A percentile compares a stretch with the other conserved stretches of the same genome.
These are phyloP conservation scores for Scheffersomyces lignicola DNA, from an alignment of 1,139 yeast genomes.

Conservation along the genomic window DNA sequence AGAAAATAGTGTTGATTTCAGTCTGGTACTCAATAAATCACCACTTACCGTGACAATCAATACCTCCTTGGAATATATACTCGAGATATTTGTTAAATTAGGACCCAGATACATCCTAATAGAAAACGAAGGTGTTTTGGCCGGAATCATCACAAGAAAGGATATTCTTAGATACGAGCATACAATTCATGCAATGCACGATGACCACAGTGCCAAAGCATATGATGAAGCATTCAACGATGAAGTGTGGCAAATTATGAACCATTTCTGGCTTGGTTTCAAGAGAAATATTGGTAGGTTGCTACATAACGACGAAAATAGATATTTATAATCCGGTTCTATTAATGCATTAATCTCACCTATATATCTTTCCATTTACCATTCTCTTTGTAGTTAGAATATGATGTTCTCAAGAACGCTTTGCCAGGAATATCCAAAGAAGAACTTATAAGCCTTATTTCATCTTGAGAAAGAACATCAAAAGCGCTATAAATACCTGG, in stretches of 20 bases:
- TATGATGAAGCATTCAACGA: constrained; percentile 29
- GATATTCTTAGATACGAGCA: constrained; percentile 61
- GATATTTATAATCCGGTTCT: constrained; percentile 15
- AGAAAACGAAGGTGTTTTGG: constrained; percentile 52
- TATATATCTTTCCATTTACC: constrained; percentile 82
- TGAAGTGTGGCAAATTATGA: constrained; percentile 39
- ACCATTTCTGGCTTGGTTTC: constrained; percentile 19
- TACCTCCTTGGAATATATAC: constrained; percentile 60
- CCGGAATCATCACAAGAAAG: constrained; percentile 66
- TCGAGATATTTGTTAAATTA: constrained; percentile 70
- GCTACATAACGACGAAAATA: constrained; percentile 30
- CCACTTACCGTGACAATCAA: constrained; percentile 61
- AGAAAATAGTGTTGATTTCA: constrained; percentile 31
- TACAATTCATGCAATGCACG: constrained; percentile 27
- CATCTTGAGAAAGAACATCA: constrained; percentile 68
- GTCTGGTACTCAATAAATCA: constrained; percentile 51
- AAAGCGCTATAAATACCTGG: constrained; percentile 64
- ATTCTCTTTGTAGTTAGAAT: constrained; percentile 68
- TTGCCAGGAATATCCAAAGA: constrained; percentile 74
- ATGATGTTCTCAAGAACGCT: constrained; percentile 64
- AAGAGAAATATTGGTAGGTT: constrained; percentile 30
- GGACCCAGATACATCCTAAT: constrained; percentile 81
- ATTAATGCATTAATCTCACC: constrained; percentile 10
- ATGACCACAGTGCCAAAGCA: constrained; percentile 9
- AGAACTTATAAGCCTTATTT: constrained; percentile 62